Evolutionary conservation across 148 eudicot species (phyloP), one percentile per base, ranked within the genome.

Genomic region (Linanthus parryae): DNA sequence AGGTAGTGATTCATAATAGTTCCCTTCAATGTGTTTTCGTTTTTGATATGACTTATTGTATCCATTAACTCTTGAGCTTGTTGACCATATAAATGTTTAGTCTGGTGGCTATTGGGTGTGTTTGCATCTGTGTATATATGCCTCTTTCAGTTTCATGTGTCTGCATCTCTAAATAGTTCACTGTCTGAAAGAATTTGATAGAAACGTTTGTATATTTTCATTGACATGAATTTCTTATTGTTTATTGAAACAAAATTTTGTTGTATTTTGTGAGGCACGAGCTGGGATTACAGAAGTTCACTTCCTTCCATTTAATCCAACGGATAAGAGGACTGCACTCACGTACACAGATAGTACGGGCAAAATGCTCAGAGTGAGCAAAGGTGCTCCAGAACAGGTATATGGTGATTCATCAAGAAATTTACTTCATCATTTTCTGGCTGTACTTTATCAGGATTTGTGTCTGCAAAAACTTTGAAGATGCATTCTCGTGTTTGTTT

Each of bases 331-430:
- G 57, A 83, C 91, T 2, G 91, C 91, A n/a, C 71, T 83, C 6
- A 83, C 91, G 23, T 83, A 77, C 69, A 64, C 72, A 29, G 86
- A 83, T 19, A 35, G 67, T 19, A 56, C 42, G 19, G 91, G 91
- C 31, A 77, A 69, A 57, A 83, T 83, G 91, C 81, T 69, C 37
- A 77, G 91, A 70, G 85, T 77, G 44, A 83, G 91, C 83, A 83
- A 83, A 83, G 91, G 91, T 48, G 91, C 91, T 64, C 91, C 91
- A n/a, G 91, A 83, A 57, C 83, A 83, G 85, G 91, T 83, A 74
- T 9, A 11, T 29, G 16, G 21, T 8, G 12, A 17, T 44, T 44
- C 22, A 19, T 20, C 4, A n/a, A 20, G 25, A 5, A 14, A 21
- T 8, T 2, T 44, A 9, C n/a, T 10, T 8, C 1, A 4, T 41